A percentile compares a stretch with the other conserved stretches of the same genome.
Conservation (phyloP, 768 basidiomycete species). For the Paxillus involutus region DNA sequence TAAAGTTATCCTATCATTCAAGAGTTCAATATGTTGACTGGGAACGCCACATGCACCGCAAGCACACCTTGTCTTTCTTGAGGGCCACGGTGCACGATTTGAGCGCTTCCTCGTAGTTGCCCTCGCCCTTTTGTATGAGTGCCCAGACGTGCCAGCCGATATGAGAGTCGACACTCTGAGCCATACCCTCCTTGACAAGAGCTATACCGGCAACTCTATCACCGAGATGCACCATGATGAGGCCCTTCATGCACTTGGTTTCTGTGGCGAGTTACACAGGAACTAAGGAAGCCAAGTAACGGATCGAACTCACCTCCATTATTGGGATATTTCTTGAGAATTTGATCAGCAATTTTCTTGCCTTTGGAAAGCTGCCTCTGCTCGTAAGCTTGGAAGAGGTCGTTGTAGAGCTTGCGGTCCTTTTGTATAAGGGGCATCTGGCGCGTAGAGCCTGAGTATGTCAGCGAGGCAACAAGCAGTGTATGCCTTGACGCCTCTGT, state of each 20-base stretch:
- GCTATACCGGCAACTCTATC: slow-evolving; percentile 79
- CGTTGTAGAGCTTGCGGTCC: slow-evolving; percentile 83
- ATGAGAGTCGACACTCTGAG: slow-evolving; percentile 81
- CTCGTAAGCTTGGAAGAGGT: slow-evolving; percentile 86
- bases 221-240: slow-evolving; percentile 79
- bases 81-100: slow-evolving; percentile 91
- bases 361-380: slow-evolving; percentile 86
- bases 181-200: slow-evolving; percentile 81
- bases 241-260: slow-evolving; percentile 95
- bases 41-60: slow-evolving; percentile 2
- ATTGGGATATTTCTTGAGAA: slow-evolving; percentile 93
- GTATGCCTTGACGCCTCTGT: slow-evolving; percentile 93
- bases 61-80: slow-evolving; percentile 79
- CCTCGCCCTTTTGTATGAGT: slow-evolving; percentile 90
- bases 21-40: slow-evolving; percentile 1
- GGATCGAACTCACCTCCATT: slow-evolving; percentile 79
- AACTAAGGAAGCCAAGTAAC: not conserved
- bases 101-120: slow-evolving; percentile 91
- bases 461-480: slow-evolving; percentile 94
- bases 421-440: slow-evolving; percentile 96
- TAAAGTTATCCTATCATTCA: slow-evolving; percentile 78
- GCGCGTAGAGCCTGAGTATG: slow-evolving; percentile 89
- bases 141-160: slow-evolving; percentile 99
- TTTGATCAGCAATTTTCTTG: slow-evolving; percentile 86
- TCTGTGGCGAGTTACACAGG: slow-evolving; percentile 47